Evolutionary conservation across 352 stramenopile species (phyloP), one percentile per base, ranked within the genome.

Genomic region (Globisporangium radiosum): DNA sequence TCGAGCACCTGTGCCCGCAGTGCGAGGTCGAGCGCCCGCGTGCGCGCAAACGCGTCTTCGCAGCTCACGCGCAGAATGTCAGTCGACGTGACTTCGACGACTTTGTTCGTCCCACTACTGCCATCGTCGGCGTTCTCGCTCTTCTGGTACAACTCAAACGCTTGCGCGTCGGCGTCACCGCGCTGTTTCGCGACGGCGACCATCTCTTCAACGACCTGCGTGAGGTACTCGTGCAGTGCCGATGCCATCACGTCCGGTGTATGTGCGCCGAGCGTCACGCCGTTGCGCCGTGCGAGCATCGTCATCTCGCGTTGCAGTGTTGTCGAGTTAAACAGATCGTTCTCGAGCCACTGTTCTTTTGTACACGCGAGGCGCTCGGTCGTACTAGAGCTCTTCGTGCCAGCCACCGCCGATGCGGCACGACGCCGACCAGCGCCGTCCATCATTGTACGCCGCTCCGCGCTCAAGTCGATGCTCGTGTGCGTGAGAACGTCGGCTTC

Each of bases 191-290:
- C 73, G 17, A 88, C 66, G 39, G 91, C 75, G 11, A 92, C 85
- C 81, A 95, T 91, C 59, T 95, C 85, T 57, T 95, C 85, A 1
- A 93, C 76, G 6, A 86, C 75, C 68, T 95, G 85, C 64, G 92
- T 93, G 33, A 95, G 60, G 49, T 95, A 93, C 54, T 92, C 83
- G 47, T 91, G 82, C 38, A 95, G 69, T 15, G 85, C 85, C 39
- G 87, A 89, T 9, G 83, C 71, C 83, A 95, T 93, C 10, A 92
- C 73, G n/a, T 94, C 78, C 37, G 51, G 90, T 7, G 80, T 78
- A 38, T 83, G 69, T 4, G 37, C 42, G 17, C 83, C 85, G n/a
- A 89, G 56, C 14, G 76, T 61, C 5, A 90, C 74, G 2, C 85
- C 80, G 17, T 69, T 62, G 40, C 81, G 76, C 13, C 73, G 68